Evolutionary conservation across 768 basidiomycete genomes (phyloP), one percentile per base, ranked within the genome.

Genomic region (Boletus sensibilis): DNA sequence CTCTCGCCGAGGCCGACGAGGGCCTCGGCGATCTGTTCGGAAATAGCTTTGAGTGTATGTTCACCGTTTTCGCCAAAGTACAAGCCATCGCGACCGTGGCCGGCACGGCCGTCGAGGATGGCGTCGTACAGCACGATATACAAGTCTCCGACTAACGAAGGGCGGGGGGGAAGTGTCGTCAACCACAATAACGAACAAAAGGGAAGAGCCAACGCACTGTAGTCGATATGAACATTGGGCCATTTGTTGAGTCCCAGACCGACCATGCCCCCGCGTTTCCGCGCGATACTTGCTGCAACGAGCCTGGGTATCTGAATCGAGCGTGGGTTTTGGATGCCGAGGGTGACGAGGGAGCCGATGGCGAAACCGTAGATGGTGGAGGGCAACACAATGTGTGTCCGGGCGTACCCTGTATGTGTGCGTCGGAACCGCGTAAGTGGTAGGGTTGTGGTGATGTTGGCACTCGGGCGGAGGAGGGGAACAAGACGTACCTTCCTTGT

Each of bases 321-420:
- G 52, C 79, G 70, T 0, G 73, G 63, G 59, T 88, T 83, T 33
- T 79, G 75, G 7, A 60, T 53, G n/a, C 52, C 56, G 5, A 71
- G 63, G n/a, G 81, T 75, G 23, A 80, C 78, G 33, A 87, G 73
- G 11, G 63, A 62, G 7, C 78, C 77, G 1, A 64, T 69, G 2
- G 83, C 79, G 27, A 83, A 68, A 41, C 79, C 84, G 58, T 81
- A 89, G 41, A 90, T 83, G 0, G 82, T 86, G 1, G 73, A 72
- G 0, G 83, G 82, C 5, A 79, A 64, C 9, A 85, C 69, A 8
- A 84, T 79, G 64, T 83, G 37, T 2, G 59, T 53, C 7, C 48
- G 46, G 12, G 42, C 47, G 7, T 58, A 53, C 3, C 51, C 56
- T 59, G 35, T 21, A 3, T 42, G 5, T 12, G 39, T 48, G 39